Evolutionary conservation across 192 early-diverging fungal species (phyloP), one percentile per base, ranked within the genome.

Genomic region (Podochytrium sp.): DNA sequence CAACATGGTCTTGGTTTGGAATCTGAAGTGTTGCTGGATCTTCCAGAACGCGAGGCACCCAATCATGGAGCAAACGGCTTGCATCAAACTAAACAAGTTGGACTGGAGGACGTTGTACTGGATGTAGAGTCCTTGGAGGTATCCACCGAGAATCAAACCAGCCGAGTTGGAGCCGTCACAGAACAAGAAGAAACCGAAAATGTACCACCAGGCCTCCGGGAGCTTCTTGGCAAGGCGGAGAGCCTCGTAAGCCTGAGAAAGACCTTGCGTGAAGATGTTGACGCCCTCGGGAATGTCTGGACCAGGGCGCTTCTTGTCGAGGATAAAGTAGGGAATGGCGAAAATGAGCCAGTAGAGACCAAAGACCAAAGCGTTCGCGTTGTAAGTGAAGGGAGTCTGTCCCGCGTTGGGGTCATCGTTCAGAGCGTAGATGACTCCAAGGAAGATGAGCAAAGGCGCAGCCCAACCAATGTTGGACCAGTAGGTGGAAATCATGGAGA

Each of bases 381-480:
- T 66, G 67, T 37, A 57, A 12, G 67, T 70, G 20, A 2, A 72
- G 71, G 42, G 5, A 27, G 43, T 65, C 33, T 65, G 64, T 6
- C 41, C 39, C 18, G 1, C 64, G 27, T 65, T 42, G 6, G 64
- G 64, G 35, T 71, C 73, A 14, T 69, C 55, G 47, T 80, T 68
- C 27, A 64, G 40, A 27, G 50, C 43, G 58, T 67, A 76, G 60
- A 76, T 76, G 27, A 79, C 35, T 38, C 77, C 77, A 52, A 78
- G 40, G 55, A 53, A 33, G 5, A 79, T 65, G 38, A 78, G 34
- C 29, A 65, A 49, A 37, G 77, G 67, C 25, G 79, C 53, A 33
- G 76, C 74, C 63, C 76, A 82, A 4, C 80, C 80, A 55, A 84
- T 72, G 49, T 84, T 84, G 61, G 78, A 80, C 63, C 66, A 79